Conservation (phyloP, 805 yeast species). For the Phaffomyces antillensis region DNA sequence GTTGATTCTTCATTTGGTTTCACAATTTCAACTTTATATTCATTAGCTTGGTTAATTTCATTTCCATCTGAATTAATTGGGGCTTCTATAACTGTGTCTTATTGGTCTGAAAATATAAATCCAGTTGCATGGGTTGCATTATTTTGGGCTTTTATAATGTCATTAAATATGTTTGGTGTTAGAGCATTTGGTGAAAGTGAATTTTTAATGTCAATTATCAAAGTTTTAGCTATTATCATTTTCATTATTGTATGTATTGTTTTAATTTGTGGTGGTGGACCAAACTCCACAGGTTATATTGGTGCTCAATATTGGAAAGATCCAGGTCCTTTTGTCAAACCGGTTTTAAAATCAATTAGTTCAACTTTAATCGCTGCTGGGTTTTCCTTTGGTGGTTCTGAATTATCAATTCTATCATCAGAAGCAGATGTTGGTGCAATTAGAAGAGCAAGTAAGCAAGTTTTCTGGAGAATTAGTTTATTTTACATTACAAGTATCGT, state of each 20-base stretch:
- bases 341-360: slow-evolving; percentile 61
- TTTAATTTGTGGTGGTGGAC: slow-evolving; percentile 39
- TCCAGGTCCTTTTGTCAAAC: slow-evolving; percentile 49
- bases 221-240: slow-evolving; percentile 37
- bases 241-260: slow-evolving; percentile 46
- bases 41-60: slow-evolving; percentile 48
- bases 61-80: slow-evolving; percentile 57
- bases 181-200: slow-evolving; percentile 50
- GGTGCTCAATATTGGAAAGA: slow-evolving; percentile 39
- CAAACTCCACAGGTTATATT: slow-evolving; percentile 33
- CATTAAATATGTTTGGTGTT: slow-evolving; percentile 46
- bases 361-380: slow-evolving; percentile 74
- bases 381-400: slow-evolving; percentile 71
- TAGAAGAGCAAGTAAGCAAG: slow-evolving; percentile 56
- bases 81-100: slow-evolving; percentile 47
- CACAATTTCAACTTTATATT: slow-evolving; percentile 46
- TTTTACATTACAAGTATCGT: slow-evolving; percentile 59
- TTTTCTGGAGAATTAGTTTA: slow-evolving; percentile 71
- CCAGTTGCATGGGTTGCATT: slow-evolving; percentile 57
- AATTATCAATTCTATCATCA: slow-evolving; percentile 66
- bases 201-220: slow-evolving; percentile 37
- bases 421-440: slow-evolving; percentile 71
- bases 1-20: slow-evolving; percentile 52
- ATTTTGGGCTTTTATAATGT: slow-evolving; percentile 40
- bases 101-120: slow-evolving; percentile 39